Conservation (phyloP, 2,329 filamentous ascomycete genomes). For the Fusarium sp. region DNA sequence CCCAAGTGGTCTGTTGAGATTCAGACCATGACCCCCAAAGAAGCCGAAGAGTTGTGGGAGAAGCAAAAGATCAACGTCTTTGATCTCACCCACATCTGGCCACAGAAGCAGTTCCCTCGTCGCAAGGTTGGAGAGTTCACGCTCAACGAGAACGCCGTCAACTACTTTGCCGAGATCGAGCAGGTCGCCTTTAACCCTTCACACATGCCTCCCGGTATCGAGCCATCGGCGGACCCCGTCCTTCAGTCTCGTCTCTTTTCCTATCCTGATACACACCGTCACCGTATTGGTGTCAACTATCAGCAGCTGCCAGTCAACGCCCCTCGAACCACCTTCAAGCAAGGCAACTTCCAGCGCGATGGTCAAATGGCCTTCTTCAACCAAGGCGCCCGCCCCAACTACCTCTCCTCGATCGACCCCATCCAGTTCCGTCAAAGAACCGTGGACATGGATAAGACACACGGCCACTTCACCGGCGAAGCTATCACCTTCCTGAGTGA, state of each 20-base stretch:
- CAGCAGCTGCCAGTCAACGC: conserved; percentile 49
- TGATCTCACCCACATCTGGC: conserved; percentile 70
- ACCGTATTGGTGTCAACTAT: conserved; percentile 73
- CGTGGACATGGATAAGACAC: conserved; percentile 25
- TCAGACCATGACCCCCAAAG: conserved; percentile 50
- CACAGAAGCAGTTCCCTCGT: conserved; percentile 20
- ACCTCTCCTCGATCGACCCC: conserved; percentile 24
- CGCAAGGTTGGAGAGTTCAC: conserved; percentile 72
- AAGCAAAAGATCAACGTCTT: conserved; percentile 63
- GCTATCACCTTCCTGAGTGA: conserved; percentile 30
- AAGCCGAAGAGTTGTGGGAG: conserved; percentile 39
- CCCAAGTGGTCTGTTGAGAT: conserved; percentile 67
- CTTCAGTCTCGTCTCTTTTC: conserved; percentile 71
- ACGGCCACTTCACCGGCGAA: conserved; percentile 26
- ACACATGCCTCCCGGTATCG: conserved; percentile 72
- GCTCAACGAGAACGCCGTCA: conserved; percentile 73
- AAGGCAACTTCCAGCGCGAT: conserved; percentile 30
- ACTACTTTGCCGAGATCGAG: conserved; percentile 74
- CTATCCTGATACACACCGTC: conserved; percentile 72
- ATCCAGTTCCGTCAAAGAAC: conserved; percentile 24
- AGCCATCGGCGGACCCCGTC: conserved; percentile 71
- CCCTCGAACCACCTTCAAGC: not conserved
- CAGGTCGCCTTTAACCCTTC: conserved; percentile 75
- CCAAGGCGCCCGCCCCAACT: conserved; percentile 30
- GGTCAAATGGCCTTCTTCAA: conserved; percentile 33